A percentile compares a stretch with the other conserved stretches of the same genome.
phyloP scores from a whole-genome alignment of 768 basidiomycete species.

The Tylopilus balloui region DNA sequence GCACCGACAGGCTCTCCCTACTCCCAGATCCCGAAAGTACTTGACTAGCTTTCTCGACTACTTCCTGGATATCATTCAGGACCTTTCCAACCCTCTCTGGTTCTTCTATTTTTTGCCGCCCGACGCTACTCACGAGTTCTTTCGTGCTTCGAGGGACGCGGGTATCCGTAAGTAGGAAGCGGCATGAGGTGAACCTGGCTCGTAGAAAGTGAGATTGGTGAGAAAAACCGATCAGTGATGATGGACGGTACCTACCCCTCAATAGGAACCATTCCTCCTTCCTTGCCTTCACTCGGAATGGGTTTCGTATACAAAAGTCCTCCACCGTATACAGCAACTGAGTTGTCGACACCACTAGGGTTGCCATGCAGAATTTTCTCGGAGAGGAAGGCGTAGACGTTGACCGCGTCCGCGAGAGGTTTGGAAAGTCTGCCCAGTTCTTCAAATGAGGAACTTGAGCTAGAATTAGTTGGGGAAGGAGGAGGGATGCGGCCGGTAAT shows the following conservation, averaged over 20 bases:
- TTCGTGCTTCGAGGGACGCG: conserved; percentile 93
- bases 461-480: conserved; percentile 35
- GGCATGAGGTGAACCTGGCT: conserved; percentile 80
- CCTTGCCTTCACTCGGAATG: conserved; percentile 50
- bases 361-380: conserved; percentile 98
- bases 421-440: conserved; percentile 56
- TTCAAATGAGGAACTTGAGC: conserved; percentile 27
- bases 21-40: conserved; percentile 56
- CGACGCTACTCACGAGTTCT: conserved; percentile 87
- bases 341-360: conserved; percentile 96
- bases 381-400: conserved; percentile 88
- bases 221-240: not conserved
- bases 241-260: conserved; percentile 62
- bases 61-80: conserved; percentile 74
- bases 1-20: conserved; percentile 44
- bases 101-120: conserved; percentile 67
- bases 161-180: conserved; percentile 90
- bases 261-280: conserved; percentile 79
- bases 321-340: conserved; percentile 88
- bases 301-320: conserved; percentile 85
- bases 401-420: conserved; percentile 70
- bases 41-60: conserved; percentile 77
- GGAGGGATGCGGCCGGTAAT: conserved; percentile 63
- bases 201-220: not conserved
- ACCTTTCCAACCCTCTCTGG: conserved; percentile 81